A percentile compares a stretch with the other conserved stretches of the same genome.
Conservation (phyloP, 2,329 filamentous ascomycete genomes). For the Diaporthe sp. region DNA sequence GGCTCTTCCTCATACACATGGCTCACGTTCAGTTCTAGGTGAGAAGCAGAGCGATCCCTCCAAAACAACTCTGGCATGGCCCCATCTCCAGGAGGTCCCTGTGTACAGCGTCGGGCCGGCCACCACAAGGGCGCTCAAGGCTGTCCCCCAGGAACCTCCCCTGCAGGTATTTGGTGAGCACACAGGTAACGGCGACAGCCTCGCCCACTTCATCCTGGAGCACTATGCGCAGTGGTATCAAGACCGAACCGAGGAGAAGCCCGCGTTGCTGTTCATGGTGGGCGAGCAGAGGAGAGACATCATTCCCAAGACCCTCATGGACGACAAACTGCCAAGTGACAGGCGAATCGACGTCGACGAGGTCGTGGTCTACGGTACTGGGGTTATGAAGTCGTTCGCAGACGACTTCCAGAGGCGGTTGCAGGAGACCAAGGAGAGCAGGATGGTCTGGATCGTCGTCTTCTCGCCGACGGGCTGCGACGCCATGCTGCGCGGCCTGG, state of each 20-base stretch:
- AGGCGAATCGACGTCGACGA: constrained; percentile 79
- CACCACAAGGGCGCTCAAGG: constrained; percentile 80
- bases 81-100: constrained; percentile 68
- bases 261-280: constrained; percentile 85
- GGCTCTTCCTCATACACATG: constrained; percentile 39
- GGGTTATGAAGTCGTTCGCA: constrained; percentile 84
- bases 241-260: constrained; percentile 62
- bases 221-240: constrained; percentile 76
- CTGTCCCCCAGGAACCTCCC: constrained; percentile 63
- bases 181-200: constrained; percentile 85
- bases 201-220: constrained; percentile 83
- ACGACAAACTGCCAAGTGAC: constrained; percentile 61
- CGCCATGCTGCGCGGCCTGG: constrained; percentile 69
- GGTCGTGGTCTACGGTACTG: constrained; percentile 88
- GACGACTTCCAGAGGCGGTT: constrained; percentile 72
- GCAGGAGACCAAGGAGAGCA: constrained; percentile 55
- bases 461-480: constrained; percentile 78
- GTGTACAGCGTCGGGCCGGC: constrained; percentile 87
- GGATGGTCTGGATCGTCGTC: constrained; percentile 79
- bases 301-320: constrained; percentile 85
- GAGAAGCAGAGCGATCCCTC: not conserved
- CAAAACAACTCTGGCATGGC: constrained; percentile 55
- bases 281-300: constrained; percentile 92
- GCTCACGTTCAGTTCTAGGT: constrained; percentile 43
- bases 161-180: constrained; percentile 82